phyloP scores from a whole-genome alignment of 495 filamentous ascomycete genomes.

The Trypethelium eluteriae region DNA sequence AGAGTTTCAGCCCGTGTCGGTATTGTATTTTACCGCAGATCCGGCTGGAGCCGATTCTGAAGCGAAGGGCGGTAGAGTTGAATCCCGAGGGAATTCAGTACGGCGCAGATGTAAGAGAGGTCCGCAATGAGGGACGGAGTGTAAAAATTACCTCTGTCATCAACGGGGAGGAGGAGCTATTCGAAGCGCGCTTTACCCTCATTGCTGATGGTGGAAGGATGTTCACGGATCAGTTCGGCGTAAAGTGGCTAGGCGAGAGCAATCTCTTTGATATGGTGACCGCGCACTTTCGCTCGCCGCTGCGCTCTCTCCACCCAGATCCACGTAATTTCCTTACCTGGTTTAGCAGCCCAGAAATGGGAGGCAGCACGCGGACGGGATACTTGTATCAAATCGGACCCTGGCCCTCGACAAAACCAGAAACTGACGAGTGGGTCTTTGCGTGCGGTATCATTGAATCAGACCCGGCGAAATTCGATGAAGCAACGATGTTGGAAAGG shows the following conservation, averaged over 20 bases:
- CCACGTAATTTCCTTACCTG: slow-evolving; percentile 10
- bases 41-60: slow-evolving; percentile 25
- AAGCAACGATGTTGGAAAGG: slow-evolving; percentile 8
- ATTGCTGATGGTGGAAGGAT: slow-evolving; percentile 15
- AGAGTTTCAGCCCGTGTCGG: slow-evolving; percentile 16
- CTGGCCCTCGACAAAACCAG: slow-evolving; percentile 12
- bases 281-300: slow-evolving; percentile 22
- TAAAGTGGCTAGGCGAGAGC: slow-evolving; percentile 20
- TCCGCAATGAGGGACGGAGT: slow-evolving; percentile 12
- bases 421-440: slow-evolving; percentile 14
- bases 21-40: slow-evolving; percentile 24
- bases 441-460: slow-evolving; percentile 16
- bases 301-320: slow-evolving; percentile 7
- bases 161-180: neutral
- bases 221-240: slow-evolving; percentile 12
- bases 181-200: slow-evolving; percentile 9
- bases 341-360: slow-evolving; percentile 18
- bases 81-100: slow-evolving; percentile 22
- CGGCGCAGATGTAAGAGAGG: slow-evolving; percentile 13
- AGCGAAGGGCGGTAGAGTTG: slow-evolving; percentile 18
- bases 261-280: slow-evolving; percentile 28
- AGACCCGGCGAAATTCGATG: slow-evolving; percentile 8
- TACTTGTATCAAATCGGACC: slow-evolving; percentile 26
- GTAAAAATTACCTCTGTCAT: slow-evolving; percentile 12
- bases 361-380: slow-evolving; percentile 24